These are phyloP conservation scores for Blastobotrys chiropterorum DNA, from an alignment of 805 yeast genomes.

Conservation along the genomic window DNA sequence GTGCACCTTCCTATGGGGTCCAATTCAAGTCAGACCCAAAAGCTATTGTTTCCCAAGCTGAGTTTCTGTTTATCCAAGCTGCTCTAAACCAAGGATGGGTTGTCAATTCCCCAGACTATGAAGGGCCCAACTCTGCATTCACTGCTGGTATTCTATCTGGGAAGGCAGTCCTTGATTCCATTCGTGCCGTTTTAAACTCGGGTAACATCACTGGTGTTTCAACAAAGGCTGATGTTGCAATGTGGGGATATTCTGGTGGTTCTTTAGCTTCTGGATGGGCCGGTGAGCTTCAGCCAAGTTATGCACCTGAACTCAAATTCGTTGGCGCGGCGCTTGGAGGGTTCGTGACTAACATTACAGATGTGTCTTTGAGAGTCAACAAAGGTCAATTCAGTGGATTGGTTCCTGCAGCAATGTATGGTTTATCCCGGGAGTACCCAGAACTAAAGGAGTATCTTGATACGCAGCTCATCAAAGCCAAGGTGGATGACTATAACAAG, in stretches of 20 bases:
- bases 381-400: constrained; percentile 22
- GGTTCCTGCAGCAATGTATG: constrained; percentile 23
- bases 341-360: constrained; percentile 18
- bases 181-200: no score
- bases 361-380: constrained; percentile 15
- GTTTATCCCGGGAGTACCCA: constrained; percentile 25
- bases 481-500: constrained; percentile 14
- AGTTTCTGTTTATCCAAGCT: constrained; percentile 12
- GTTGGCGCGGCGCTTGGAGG: constrained; percentile 27
- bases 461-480: constrained; percentile 2
- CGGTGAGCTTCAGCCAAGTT: constrained; percentile 21
- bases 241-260: constrained; percentile 73
- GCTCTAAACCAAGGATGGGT: constrained; percentile 18
- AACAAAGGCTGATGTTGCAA: constrained; percentile 47
- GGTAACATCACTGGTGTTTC: constrained; percentile 32
- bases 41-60: constrained; percentile 8
- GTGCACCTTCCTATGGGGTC: constrained; percentile 24
- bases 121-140: constrained; percentile 26
- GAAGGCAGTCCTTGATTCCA: constrained; percentile 22
- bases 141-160: constrained; percentile 26
- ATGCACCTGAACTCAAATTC: constrained; percentile 24
- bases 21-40: constrained; percentile 11
- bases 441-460: constrained; percentile 15
- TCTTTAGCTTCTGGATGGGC: constrained; percentile 65
- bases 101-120: constrained; percentile 25